A percentile compares a stretch with the other conserved stretches of the same genome.
These are phyloP conservation scores for Phytophthora pisi DNA, from an alignment of 352 stramenopile species.

Conservation along the genomic window DNA sequence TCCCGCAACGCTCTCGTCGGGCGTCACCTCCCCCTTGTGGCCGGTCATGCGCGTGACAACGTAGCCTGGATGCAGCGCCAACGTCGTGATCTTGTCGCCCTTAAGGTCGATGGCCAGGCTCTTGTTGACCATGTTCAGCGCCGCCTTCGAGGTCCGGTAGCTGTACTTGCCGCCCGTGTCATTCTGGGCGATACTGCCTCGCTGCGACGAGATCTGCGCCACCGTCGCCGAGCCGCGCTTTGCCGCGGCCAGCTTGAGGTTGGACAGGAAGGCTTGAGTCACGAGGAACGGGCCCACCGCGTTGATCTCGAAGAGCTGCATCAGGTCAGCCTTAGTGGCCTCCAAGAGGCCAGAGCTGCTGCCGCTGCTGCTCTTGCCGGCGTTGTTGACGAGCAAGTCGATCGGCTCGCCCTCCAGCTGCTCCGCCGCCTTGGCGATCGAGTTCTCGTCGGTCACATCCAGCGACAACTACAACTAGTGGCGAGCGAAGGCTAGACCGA, in stretches of 20 bases:
- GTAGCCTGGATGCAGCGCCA: constrained; percentile 59
- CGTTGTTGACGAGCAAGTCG: constrained; percentile 72
- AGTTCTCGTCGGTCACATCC: constrained; percentile 40
- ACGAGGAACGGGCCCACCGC: constrained; percentile 59
- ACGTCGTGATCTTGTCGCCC: constrained; percentile 44
- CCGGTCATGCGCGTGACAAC: constrained; percentile 62
- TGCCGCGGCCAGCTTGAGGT: constrained; percentile 44
- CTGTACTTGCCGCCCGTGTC: constrained; percentile 42
- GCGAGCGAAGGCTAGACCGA: constrained; percentile 54
- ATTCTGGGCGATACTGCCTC: constrained; percentile 56
- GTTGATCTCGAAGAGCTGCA: constrained; percentile 71
- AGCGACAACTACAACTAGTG: too few relatives aligned
- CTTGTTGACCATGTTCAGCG: constrained; percentile 72
- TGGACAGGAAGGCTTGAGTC: constrained; percentile 49
- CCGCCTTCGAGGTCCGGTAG: constrained; percentile 75
- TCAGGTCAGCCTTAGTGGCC: constrained; percentile 49
- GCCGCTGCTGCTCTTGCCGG: constrained; percentile 43
- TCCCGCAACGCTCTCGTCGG: constrained; percentile 31
- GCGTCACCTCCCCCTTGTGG: constrained; percentile 34
- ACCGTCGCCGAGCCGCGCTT: constrained; percentile 42
- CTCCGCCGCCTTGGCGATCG: constrained; percentile 43
- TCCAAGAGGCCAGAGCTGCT: constrained; percentile 26
- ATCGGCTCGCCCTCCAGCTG: constrained; percentile 49
- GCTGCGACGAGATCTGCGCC: constrained; percentile 48
- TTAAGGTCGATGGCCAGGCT: constrained; percentile 53